phyloP scores from a whole-genome alignment of 441 rosid genomes.

The Raphanus hybrid region DNA sequence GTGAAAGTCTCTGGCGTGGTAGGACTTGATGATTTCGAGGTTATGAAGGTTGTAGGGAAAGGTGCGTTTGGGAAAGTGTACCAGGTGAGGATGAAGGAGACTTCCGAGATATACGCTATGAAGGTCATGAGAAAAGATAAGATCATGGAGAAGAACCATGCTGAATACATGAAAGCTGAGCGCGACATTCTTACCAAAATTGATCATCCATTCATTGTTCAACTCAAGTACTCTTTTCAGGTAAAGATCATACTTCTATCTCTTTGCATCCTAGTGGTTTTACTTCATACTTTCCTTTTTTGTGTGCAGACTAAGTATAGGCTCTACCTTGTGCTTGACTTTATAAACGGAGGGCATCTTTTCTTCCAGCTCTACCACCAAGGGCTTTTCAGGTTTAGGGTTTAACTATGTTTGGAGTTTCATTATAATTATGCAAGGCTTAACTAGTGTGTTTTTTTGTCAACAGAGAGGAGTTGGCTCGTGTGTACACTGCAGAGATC shows the following conservation, averaged over 20 bases:
- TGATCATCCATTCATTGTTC: conserved; percentile 88
- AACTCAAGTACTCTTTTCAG: conserved; percentile 87
- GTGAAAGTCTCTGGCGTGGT: conserved; percentile 44
- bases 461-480: conserved; percentile 97
- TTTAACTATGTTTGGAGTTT: neutral
- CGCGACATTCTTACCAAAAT: neutral
- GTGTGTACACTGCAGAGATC: conserved; percentile 88
- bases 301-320: conserved; percentile 74
- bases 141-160: conserved; percentile 64
- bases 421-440: neutral
- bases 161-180: conserved; percentile 3
- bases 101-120: conserved; percentile 77
- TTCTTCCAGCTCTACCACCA: neutral
- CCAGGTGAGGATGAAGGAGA: conserved; percentile 48
- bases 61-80: conserved; percentile 80
- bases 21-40: conserved; percentile 88
- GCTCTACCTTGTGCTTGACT: neutral
- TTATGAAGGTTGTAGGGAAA: conserved; percentile 89
- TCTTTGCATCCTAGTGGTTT: neutral
- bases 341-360: neutral
- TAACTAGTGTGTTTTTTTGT: too few relatives aligned
- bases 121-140: conserved; percentile 1
- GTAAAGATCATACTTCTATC: conserved; percentile 43
- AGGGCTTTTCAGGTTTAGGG: conserved; percentile 8
- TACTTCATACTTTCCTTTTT: neutral